Evolutionary conservation across 257 asterid genomes (phyloP), one percentile per base, ranked within the genome.

Genomic region (Przewalskia tangutica): DNA sequence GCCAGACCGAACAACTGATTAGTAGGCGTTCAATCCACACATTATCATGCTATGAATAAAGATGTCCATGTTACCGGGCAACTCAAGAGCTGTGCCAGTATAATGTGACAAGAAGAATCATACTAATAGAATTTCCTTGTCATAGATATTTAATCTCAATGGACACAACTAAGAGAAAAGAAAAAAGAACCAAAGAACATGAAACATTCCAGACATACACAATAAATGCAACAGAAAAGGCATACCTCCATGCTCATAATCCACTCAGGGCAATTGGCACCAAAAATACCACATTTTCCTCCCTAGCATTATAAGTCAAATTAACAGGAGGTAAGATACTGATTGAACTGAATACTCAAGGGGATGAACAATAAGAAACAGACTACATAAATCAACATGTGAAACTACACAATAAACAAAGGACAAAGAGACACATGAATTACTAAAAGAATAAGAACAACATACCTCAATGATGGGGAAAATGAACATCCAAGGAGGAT

Each of bases 161-260:
- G 55, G n/a, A 42, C 17, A 68, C 8, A 42, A n/a, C 7, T 42
- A 68, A 1, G 36, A 10, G 42, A 42, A 68, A 63, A 8, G 27
- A 17, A 67, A 66, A 40, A 67, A 7, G 77, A 67, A 67, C 77
- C 27, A 40, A 67, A 38, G 27, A 70, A 70, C 77, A 70, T 42
- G 77, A 71, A 71, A 46, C 58, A 46, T 18, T 46, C 56, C 12
- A 9, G 56, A 44, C 12, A 71, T 6, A 18, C 59, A 46, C 78
- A 71, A 46, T 46, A 46, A 42, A n/a, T n/a, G 65, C 42, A 36
- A 17, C 20, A 65, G 62, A 67, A 34, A 40, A 18, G 34, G 10
- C 18, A 32, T 88, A 94, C 99, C 99, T 96, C 92, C 99, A 94
- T 96, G 85, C 98, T 93, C 85, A 96, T 92, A 87, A 96, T 88